A percentile compares a stretch with the other conserved stretches of the same genome.
Evolutionary conservation across 164 flowering plant genomes (phyloP).

Genomic region (Vitis riparia): DNA sequence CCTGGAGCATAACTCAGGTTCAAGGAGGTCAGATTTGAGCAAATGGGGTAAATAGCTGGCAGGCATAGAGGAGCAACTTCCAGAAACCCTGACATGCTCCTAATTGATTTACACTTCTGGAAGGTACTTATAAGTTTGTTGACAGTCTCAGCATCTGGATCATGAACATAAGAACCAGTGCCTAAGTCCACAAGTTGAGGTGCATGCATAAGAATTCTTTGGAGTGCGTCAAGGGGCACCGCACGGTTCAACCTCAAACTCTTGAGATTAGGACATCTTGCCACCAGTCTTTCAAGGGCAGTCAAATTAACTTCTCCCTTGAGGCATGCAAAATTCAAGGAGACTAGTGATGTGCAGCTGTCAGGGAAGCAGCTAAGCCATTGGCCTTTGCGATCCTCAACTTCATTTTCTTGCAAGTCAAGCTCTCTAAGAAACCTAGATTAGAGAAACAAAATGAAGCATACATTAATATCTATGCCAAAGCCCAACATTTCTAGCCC

Average conservation of each 20-base stretch:
- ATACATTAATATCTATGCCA: no score
- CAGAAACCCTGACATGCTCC: slow-evolving; percentile 82
- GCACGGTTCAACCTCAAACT: slow-evolving; percentile 64
- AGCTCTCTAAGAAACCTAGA: slow-evolving; percentile 75
- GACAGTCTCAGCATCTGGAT: slow-evolving; percentile 47
- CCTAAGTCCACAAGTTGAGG: slow-evolving; percentile 81
- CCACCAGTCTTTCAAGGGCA: slow-evolving; percentile 80
- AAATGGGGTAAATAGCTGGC: slow-evolving; percentile 54
- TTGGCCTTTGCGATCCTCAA: slow-evolving; percentile 70
- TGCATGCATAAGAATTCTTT: slow-evolving; percentile 53
- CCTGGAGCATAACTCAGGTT: slow-evolving; percentile 84
- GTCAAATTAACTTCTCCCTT: slow-evolving; percentile 68
- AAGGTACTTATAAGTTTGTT: slow-evolving; percentile 32
- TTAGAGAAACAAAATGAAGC: not conserved
- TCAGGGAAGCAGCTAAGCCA: slow-evolving; percentile 89
- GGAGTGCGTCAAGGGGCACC: slow-evolving; percentile 61
- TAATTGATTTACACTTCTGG: slow-evolving; percentile 50
- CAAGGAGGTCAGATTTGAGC: slow-evolving; percentile 62
- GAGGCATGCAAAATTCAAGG: slow-evolving; percentile 82
- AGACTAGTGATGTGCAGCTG: slow-evolving; percentile 67
- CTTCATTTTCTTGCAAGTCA: slow-evolving; percentile 82
- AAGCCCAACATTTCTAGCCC: no score
- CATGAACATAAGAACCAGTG: slow-evolving; percentile 55
- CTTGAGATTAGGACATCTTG: slow-evolving; percentile 69
- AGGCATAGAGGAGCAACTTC: slow-evolving; percentile 59